Percentiles rank a stretch among this genome's conserved stretches.
These are phyloP conservation scores for Plectosphaerella plurivora DNA, from an alignment of 2,329 filamentous ascomycete species.

Conservation along the genomic window DNA sequence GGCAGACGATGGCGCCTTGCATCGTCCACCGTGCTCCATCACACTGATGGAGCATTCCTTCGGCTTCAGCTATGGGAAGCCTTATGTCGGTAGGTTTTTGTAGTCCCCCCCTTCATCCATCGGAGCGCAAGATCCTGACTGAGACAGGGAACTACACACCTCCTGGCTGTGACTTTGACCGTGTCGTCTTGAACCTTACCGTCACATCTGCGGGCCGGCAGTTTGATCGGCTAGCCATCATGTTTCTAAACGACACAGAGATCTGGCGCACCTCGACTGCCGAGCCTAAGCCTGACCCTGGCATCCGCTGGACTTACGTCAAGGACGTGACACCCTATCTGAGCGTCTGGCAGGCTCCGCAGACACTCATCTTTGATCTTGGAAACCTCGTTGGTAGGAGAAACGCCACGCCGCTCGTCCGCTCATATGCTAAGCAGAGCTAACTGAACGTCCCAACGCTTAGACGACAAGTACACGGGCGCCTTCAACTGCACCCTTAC, in stretches of 20 bases:
- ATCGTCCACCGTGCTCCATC: slow-evolving; percentile 38
- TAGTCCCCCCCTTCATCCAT: no score
- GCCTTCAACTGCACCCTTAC: slow-evolving; percentile 70
- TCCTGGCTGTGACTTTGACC: slow-evolving; percentile 66
- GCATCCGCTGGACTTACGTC: slow-evolving; percentile 71
- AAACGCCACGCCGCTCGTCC: neutral
- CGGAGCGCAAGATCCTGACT: neutral
- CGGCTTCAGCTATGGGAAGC: slow-evolving; percentile 66
- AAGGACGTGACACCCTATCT: slow-evolving; percentile 76
- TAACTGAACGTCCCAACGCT: neutral
- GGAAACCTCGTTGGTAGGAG: slow-evolving; percentile 58
- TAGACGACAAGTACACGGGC: slow-evolving; percentile 63
- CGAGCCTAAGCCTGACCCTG: slow-evolving; percentile 61
- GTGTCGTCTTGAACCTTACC: slow-evolving; percentile 72
- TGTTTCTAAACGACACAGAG: slow-evolving; percentile 74
- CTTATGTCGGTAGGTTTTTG: slow-evolving; percentile 60
- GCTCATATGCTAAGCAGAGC: neutral
- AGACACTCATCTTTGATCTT: slow-evolving; percentile 77
- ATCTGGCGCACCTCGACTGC: slow-evolving; percentile 82
- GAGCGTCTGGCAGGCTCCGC: slow-evolving; percentile 61
- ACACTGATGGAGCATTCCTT: slow-evolving; percentile 69
- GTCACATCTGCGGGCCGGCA: slow-evolving; percentile 68
- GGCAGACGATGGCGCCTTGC: slow-evolving; percentile 14
- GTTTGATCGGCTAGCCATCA: slow-evolving; percentile 69
- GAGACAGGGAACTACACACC: slow-evolving; percentile 57